Evolutionary conservation across 2,329 filamentous ascomycete genomes (phyloP), one percentile per base, ranked within the genome.

Genomic region (Colletotrichum tropicale): DNA sequence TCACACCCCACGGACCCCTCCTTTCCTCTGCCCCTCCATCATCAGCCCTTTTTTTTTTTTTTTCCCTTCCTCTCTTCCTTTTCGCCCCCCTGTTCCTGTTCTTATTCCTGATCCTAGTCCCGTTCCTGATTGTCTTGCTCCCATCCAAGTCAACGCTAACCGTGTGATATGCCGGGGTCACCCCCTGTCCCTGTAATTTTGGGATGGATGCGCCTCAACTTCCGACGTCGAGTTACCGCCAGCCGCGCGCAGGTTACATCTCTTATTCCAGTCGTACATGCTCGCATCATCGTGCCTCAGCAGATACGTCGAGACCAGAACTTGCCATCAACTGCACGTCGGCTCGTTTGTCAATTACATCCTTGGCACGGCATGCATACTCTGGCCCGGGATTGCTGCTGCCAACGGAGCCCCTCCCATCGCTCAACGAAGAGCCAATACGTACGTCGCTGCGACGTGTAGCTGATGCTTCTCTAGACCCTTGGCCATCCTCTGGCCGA

Each of bases 161-260:
- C 28, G 65, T 48, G 71, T 38, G 65, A 65, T 68, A 61, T 74
- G 71, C 71, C 65, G 71, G 74, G 71, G 36, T 43, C 18, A 9
- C 38, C 65, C 73, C 73, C 58, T 74, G 68, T 69, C 56, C 65
- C 62, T 75, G 71, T 71, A 78, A 76, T n/a, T 77, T 70, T 78
- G 67, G 73, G 66, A 76, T 77, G 77, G 67, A 77, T 26, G 70
- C 73, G 75, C 77, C 76, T 76, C 76, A 75, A 77, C 75, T 72
- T 77, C 72, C 66, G 75, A 75, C 68, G 72, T 66, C 71, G 71
- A 64, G 48, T 66, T 38, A 32, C 18, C n/a, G 12, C 56, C 72
- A 69, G 58, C 52, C 65, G 32, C 61, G 28, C 43, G 26, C 55
- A 66, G 52, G 34, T 69, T 34, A 18, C 62, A 64, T 58, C 7